phyloP scores from a whole-genome alignment of 1,284 basidiomycete species.

The Rhodotorula sp. region DNA sequence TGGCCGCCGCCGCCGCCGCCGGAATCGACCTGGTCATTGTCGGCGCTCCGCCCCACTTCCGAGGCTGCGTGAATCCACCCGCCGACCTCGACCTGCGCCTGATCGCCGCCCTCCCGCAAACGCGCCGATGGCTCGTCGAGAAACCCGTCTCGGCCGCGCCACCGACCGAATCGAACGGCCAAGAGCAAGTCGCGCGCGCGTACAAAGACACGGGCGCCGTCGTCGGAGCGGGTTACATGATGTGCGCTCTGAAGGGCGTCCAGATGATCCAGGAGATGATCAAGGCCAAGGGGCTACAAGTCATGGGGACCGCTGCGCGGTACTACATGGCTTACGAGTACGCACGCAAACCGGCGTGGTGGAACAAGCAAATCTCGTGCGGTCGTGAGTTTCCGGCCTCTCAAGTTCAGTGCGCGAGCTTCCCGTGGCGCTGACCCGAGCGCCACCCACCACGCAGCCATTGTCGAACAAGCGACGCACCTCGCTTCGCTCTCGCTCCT shows the following conservation, averaged over 20 bases:
- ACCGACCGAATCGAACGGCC: conserved; percentile 27
- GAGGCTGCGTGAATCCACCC: conserved; percentile 71
- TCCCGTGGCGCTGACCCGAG: no score
- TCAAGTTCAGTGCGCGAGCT: neutral
- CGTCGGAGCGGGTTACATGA: conserved; percentile 60
- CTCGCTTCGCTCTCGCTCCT: conserved; percentile 55
- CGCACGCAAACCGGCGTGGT: conserved; percentile 65
- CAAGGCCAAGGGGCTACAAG: conserved; percentile 83
- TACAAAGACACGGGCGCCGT: conserved; percentile 23
- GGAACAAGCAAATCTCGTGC: conserved; percentile 77
- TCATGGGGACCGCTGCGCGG: conserved; percentile 60
- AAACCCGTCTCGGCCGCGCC: conserved; percentile 44
- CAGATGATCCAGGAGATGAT: conserved; percentile 97
- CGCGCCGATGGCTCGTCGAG: conserved; percentile 41
- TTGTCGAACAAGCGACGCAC: conserved; percentile 48
- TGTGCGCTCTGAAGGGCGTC: conserved; percentile 85
- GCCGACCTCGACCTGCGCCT: conserved; percentile 86
- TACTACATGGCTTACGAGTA: conserved; percentile 69
- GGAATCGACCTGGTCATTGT: conserved; percentile 61
- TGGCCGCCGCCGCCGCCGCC: neutral
- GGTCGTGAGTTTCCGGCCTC: conserved; percentile 28
- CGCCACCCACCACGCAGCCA: conserved; percentile 6
- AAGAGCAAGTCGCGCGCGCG: conserved; percentile 27
- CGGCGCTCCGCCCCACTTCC: conserved; percentile 88
- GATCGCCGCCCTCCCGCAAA: conserved; percentile 55